phyloP scores from a whole-genome alignment of 371 early-diverging fungal genomes.

The Lichtheimia ornata region DNA sequence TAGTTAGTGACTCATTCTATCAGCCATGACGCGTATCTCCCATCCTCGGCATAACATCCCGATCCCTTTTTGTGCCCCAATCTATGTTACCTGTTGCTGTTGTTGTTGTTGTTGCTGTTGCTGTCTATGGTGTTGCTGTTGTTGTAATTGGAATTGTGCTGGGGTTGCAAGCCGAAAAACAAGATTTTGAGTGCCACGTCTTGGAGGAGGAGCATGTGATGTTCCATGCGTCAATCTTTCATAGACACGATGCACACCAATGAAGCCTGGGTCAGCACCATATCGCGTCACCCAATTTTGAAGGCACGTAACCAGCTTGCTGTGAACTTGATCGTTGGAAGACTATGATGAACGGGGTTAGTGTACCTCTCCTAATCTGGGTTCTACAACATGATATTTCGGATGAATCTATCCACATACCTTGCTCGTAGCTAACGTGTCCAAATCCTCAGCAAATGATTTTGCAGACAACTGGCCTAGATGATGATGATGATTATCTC shows the following conservation, averaged over 20 bases:
- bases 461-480: slow-evolving; percentile 39
- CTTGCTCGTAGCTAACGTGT: slow-evolving; percentile 29
- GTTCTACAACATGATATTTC: not conserved
- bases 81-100: no score
- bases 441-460: slow-evolving; percentile 44
- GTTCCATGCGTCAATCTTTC: slow-evolving; percentile 29
- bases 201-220: slow-evolving; percentile 5
- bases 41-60: no score
- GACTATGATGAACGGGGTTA: slow-evolving; percentile 13
- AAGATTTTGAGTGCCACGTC: not conserved
- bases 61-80: no score
- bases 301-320: slow-evolving; percentile 37
- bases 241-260: slow-evolving; percentile 32
- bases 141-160: slow-evolving; percentile 4
- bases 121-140: slow-evolving; percentile 12
- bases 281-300: slow-evolving; percentile 37
- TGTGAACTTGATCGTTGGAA: slow-evolving; percentile 37
- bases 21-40: no score
- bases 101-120: not conserved
- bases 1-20: slow-evolving; percentile 2
- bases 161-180: slow-evolving; percentile 1
- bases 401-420: slow-evolving; percentile 17
- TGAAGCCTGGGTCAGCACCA: slow-evolving; percentile 32
- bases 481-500: no score
- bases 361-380: not conserved